Evolutionary conservation across 441 rosid species (phyloP).

Genomic region (Mallotus japonicus): DNA sequence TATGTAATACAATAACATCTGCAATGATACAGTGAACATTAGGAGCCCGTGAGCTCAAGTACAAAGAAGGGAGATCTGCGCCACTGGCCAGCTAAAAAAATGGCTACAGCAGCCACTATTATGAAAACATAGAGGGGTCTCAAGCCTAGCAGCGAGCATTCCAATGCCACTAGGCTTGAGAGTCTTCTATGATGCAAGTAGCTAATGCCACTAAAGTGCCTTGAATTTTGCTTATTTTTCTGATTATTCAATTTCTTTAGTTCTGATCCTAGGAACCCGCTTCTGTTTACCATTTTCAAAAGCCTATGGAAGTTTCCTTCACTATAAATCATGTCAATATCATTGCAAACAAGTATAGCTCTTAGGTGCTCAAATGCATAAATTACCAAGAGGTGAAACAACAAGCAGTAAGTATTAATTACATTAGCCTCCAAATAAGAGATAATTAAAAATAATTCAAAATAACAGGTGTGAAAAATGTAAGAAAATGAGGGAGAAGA

Average conservation of each 20-base stretch:
- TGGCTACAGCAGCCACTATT: not conserved
- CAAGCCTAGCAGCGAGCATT: not conserved
- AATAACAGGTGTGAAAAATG: not conserved
- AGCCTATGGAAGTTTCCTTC: not conserved
- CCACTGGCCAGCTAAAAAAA: not conserved
- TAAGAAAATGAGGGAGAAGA: not conserved
- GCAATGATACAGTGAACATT: not conserved
- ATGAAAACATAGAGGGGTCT: not conserved
- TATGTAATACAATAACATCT: not conserved
- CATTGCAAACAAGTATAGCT: not conserved
- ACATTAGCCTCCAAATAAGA: not conserved
- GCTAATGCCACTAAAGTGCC: not conserved
- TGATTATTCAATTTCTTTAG: not conserved
- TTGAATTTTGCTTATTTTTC: not conserved
- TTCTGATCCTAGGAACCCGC: not conserved
- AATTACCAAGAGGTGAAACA: not conserved
- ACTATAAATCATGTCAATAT: not conserved
- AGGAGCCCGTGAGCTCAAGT: not conserved
- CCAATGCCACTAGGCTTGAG: not conserved
- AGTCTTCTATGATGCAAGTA: constrained; percentile 1
- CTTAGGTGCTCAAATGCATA: not conserved
- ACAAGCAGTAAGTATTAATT: not conserved
- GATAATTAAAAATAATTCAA: not conserved
- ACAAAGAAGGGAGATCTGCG: not conserved
- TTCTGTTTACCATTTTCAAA: not conserved